Base-by-base conservation (phyloP, 1,284 basidiomycete genomes). In the Papiliotrema fonsecae region DNA sequence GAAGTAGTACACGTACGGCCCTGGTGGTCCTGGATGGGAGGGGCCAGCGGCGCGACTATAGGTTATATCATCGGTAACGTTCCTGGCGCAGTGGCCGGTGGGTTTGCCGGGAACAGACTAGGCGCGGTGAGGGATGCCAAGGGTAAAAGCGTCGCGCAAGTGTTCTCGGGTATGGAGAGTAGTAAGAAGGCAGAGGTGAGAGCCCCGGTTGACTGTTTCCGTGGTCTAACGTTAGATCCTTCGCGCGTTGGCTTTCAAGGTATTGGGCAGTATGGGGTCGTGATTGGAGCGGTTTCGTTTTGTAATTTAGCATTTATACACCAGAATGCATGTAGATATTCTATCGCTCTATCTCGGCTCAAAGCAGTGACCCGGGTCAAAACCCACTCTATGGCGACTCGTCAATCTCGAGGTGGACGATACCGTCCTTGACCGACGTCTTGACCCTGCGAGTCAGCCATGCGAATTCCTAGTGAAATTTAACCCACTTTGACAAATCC, bases 41-140 rank as follows among this genome's bases (percentile, higher is more conserved):
- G 87, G 10, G 78, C 81, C 1, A 70, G 72, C 1, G 77, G 77
- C 3, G 75, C 70, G 1, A 85, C 85, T 5, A 47, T 93, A 21
- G 90, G 91, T 9, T 91, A 90, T 72, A 89, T 96, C 51, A 77
- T 91, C 30, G 90, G 84, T 24, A 96, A 94, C 65, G 65, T 93
- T 2, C 89, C 91, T 3, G 91, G 91, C 2, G 74, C 75, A 0
- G 67, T 74, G 2, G 71, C 75, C 4, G 76, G 76, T 27, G 70
- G 83, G 1, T 82, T 86, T 59, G 87, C 87, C 0, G 91, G 91
- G 0, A 91, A 90, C 63, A 78, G 86, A 16, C 74, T 94, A 31
- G 91, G 91, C 40, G 88, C 88, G 2, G 78, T 96, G 46, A 78
- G 91, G 46, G 91, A 96, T 63, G 91, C 91, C 2, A 94, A 94